phyloP scores from a whole-genome alignment of 106 monocot species.

The Apostasia ramifera region DNA sequence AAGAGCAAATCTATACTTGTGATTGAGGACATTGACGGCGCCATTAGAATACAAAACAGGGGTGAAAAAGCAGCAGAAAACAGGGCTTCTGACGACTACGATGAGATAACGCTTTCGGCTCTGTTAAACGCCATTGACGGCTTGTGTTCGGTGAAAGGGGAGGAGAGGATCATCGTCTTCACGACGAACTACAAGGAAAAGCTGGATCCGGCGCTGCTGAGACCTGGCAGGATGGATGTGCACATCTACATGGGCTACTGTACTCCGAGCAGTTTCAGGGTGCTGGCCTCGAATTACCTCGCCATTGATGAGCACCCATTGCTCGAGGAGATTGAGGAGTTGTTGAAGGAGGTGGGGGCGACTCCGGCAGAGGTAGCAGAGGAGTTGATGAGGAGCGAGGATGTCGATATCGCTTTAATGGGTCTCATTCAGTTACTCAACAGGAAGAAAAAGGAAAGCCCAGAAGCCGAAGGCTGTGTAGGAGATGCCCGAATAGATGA shows the following conservation, averaged over 20 bases:
- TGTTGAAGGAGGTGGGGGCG: slow-evolving; percentile 5
- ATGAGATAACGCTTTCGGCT: neutral
- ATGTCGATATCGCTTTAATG: neutral
- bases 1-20: slow-evolving; percentile 5
- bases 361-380: slow-evolving; percentile 14
- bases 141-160: slow-evolving; percentile 5
- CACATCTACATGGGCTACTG: slow-evolving; percentile 11
- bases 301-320: slow-evolving; percentile 1
- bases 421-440: neutral
- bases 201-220: slow-evolving; percentile 4
- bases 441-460: neutral
- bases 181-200: slow-evolving; percentile 13
- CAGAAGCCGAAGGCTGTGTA: no score
- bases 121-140: slow-evolving; percentile 2
- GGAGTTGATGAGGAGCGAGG: slow-evolving; percentile 6
- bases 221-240: slow-evolving; percentile 8
- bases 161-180: slow-evolving; percentile 11
- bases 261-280: neutral
- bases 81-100: neutral
- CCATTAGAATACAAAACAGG: neutral
- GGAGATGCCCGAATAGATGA: no score
- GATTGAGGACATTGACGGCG: slow-evolving; percentile 6
- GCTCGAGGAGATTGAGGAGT: slow-evolving; percentile 1
- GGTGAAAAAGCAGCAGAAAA: neutral
- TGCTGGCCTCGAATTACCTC: slow-evolving; percentile 9